Base-by-base conservation (phyloP, 805 yeast genomes). In the Blastobotrys americana region DNA sequence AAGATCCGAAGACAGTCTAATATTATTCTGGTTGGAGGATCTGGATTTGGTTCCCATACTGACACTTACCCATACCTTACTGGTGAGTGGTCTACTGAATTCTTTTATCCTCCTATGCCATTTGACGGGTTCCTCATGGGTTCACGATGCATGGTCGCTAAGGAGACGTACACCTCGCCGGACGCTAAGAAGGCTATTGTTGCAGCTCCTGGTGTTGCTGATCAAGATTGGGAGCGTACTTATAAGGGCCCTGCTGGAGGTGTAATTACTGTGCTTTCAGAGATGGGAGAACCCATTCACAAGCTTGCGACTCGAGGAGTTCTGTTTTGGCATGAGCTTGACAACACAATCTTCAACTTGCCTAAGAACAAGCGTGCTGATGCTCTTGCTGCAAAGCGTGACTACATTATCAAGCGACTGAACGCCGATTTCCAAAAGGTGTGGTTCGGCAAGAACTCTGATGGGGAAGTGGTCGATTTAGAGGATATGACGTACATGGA, bases 201-300 rank as follows among this genome's bases (percentile, higher is more conserved):
- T 47, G 76, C 78, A 28, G 88, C 95, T 56, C 63, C 93, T 34
- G 99, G 99, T 78, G 94, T 87, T 47, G 74, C 80, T 25, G 97
- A 93, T 66, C 58, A 67, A 35, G 66, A 85, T 65, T 93, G 99
- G 99, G 97, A 93, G 68, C 74, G 76, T 58, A 86, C 97, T 40
- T 93, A 93, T 73, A 84, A 84, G 72, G 82, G 82, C 62, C 90
- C 96, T 60, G 81, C 97, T 49, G 98, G 98, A 72, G 99, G 98
- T 68, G 79, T 93, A 54, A 73, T 93, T 56, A 90, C 98, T 45
- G 98, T 93, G 50, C 76, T 85, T 64, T 90, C 97, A 15, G 99
- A 93, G 73, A 93, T 93, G 98, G 98, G 99, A 64, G 98, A 93
- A 73, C 98, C 98, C 61, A 93, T 93, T 62, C 99, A 93, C 70